These are phyloP conservation scores for Apiospora arundinis DNA, from an alignment of 2,329 filamentous ascomycete species.

Conservation along the genomic window DNA sequence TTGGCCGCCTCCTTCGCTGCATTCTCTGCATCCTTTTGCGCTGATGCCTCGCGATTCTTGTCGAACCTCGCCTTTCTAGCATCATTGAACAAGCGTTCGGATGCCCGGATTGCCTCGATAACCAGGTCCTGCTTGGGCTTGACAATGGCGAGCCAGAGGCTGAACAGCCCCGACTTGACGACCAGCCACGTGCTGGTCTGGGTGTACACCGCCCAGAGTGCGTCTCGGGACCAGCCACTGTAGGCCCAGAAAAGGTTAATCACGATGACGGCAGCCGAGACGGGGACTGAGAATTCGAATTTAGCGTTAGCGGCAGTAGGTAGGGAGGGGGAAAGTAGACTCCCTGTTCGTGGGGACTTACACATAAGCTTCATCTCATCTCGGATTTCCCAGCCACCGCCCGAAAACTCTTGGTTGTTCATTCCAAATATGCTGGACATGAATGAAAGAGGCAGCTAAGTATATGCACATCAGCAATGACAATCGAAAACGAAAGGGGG, in stretches of 20 bases:
- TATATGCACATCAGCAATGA: not conserved
- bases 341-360: conserved; percentile 27
- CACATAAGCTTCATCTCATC: conserved; percentile 34
- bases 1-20: not conserved
- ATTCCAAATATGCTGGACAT: conserved; percentile 48
- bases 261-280: conserved; percentile 3
- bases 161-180: not conserved
- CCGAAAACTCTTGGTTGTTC: conserved; percentile 38
- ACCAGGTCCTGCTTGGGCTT: conserved; percentile 3
- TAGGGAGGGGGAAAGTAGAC: too few relatives aligned
- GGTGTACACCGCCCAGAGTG: not conserved
- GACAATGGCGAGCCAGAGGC: not conserved
- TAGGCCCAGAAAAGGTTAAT: conserved; percentile 10
- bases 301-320: not conserved
- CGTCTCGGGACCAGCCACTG: not conserved
- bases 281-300: not conserved
- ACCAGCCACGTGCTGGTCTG: not conserved
- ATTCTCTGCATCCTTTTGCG: not conserved
- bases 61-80: not conserved
- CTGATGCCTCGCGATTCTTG: not conserved
- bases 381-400: conserved; percentile 23
- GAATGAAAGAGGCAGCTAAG: conserved; percentile 45
- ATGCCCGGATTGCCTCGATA: not conserved
- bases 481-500: not conserved
- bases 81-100: not conserved